Evolutionary conservation across 495 filamentous ascomycete species (phyloP), one percentile per base, ranked within the genome.

Genomic region (Penicillium bialowiezense): DNA sequence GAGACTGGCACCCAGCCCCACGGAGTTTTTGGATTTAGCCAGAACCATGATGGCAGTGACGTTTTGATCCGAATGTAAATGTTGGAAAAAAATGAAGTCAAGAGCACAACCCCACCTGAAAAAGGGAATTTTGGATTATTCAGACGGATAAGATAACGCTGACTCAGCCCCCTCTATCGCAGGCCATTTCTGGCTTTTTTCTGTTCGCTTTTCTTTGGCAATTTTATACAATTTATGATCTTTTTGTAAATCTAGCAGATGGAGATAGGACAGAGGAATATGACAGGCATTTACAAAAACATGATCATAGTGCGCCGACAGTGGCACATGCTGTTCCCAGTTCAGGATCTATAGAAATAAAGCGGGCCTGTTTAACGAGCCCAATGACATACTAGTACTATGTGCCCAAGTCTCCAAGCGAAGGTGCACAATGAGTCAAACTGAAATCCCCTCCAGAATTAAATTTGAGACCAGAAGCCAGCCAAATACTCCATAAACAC

Each of bases 21-120:
- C 90, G 53, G 82, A 74, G 69, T 89, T 96, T 70, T 97, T 97
- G 43, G 90, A 96, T 73, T 99, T 97, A 70, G 95, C 80, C 48
- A 95, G 77, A 63, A 88, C 88, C 95, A 99, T 99, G 46, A 56
- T 83, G 67, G 46, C 56, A 53, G 66, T 44, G 35, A 37, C 24
- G 50, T 38, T 36, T 26, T 43, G 29, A 35, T 49, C 20, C 26
- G 44, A 34, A 48, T 45, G 19, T 21, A 42, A 52, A 39, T 50
- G 26, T 21, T 52, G 46, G 41, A 50, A 40, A 48, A 53, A 55
- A 58, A 55, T 45, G n/a, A 36, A 45, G 43, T 36, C 43, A 21
- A 45, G 29, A 52, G 23, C 44, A 39, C 49, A 46, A 62, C 60
- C 60, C 52, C 60, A 53, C 61, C 50, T 62, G 54, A 62, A 56